phyloP scores from a whole-genome alignment of 1,139 yeast species.

The Yamadazyma oceani region DNA sequence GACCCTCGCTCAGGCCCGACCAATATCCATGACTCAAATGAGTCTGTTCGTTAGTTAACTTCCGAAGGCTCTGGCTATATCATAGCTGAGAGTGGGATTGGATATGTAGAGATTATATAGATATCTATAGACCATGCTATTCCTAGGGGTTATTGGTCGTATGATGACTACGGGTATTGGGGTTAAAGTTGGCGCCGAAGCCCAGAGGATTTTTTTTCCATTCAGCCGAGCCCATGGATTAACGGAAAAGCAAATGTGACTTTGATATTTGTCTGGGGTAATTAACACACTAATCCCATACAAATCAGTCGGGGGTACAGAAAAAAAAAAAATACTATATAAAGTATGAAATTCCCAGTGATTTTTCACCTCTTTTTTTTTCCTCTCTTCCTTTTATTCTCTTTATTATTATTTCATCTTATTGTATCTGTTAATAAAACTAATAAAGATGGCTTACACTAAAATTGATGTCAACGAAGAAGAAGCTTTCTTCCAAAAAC shows the following conservation, averaged over 20 bases:
- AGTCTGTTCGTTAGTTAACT: no score
- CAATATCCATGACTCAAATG: no score
- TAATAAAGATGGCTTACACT: conserved; percentile 44
- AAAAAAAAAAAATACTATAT: conserved; percentile 8
- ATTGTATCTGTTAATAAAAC: no score
- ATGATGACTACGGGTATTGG: no score
- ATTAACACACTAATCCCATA: neutral
- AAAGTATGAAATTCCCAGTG: conserved; percentile 4
- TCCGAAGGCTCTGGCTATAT: no score
- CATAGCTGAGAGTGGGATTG: no score
- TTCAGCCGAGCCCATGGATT: conserved; percentile 1
- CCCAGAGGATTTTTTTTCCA: no score
- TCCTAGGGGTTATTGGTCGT: no score
- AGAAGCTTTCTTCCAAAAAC: conserved; percentile 63
- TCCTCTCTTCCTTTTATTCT: neutral
- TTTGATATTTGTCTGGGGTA: neutral
- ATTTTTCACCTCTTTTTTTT: neutral
- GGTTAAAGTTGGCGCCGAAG: no score
- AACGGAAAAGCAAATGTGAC: conserved; percentile 2
- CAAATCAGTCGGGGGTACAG: neutral
- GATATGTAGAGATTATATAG: no score
- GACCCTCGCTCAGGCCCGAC: no score
- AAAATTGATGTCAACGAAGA: conserved; percentile 59
- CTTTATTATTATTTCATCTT: neutral
- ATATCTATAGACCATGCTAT: no score